Base-by-base conservation (phyloP, 805 yeast species). In the Metschnikowia cubensis region DNA sequence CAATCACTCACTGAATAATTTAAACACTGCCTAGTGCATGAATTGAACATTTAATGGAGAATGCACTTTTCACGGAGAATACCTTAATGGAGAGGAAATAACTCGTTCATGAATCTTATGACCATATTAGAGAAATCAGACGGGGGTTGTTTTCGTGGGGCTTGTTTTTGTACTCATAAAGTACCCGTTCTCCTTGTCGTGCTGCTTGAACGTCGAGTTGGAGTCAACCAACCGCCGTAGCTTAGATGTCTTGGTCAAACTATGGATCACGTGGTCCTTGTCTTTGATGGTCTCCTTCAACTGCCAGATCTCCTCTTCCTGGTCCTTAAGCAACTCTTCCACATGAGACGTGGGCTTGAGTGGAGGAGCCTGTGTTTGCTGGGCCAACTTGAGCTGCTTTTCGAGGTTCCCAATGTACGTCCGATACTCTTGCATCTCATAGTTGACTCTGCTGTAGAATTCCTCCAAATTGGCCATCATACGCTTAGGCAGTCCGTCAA, bases 261-360 rank as follows among this genome's bases (percentile, higher is more conserved):
- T 89, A 52, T 79, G 81, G 50, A 90, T 87, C 55, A 90, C 84
- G 42, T 83, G 82, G 57, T 89, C 96, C 64, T 89, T 90, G 54
- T 86, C 87, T 42, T 78, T 76, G 35, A 87, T 60, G 40, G 79
- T 74, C 45, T 81, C 84, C 58, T 78, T 77, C 56, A 91, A 70
- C 45, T 83, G 89, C 42, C 68, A 58, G 13, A 90, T 80, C 59
- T 87, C 92, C 43, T 83, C 66, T 88, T 80, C 84, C 56, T 83
- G 84, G 40, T 84, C 87, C 53, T 74, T 73, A 49, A 83, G 59
- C 7, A 81, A 57, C 32, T 66, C 61, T 22, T 68, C 68, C 54
- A 1, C 55, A 35, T 5, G 40, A 7, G 8, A 35, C 20, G 11
- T 18, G 18, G 14, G 20, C 11, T 17, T 11, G 31, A 7, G n/a